These are phyloP conservation scores for Paecilomyces dactylethromorphus DNA, from an alignment of 2,329 filamentous ascomycete genomes.

Conservation along the genomic window DNA sequence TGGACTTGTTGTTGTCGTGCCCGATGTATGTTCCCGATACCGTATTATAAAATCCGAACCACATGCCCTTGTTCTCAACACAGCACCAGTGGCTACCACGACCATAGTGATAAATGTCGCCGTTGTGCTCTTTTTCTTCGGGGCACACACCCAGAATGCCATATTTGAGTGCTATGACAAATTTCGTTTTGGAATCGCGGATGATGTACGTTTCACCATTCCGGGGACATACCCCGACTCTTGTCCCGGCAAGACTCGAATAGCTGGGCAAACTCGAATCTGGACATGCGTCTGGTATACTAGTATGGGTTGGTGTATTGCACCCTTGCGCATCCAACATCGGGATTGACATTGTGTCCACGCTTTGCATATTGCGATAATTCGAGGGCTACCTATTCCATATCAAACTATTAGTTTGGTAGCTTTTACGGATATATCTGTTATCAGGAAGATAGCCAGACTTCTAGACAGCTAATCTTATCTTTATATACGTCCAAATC, in stretches of 20 bases:
- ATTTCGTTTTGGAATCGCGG: neutral
- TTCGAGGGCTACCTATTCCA: neutral
- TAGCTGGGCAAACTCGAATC: neutral
- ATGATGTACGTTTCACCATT: neutral
- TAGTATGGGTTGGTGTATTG: neutral
- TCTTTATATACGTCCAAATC: neutral
- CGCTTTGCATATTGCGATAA: neutral
- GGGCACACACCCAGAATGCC: neutral
- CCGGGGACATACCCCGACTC: neutral
- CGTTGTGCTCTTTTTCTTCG: neutral
- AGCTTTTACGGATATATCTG: neutral
- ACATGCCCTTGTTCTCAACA: neutral
- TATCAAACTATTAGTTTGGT: neutral
- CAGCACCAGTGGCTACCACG: conserved; percentile 1
- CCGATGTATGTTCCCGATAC: neutral
- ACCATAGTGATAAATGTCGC: neutral
- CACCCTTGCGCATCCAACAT: neutral
- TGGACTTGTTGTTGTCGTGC: neutral
- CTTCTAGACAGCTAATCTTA: neutral
- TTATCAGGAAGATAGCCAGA: neutral
- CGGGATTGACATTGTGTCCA: neutral
- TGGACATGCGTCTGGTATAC: neutral
- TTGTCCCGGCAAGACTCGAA: neutral
- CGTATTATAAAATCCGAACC: neutral
- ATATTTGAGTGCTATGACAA: neutral